Evolutionary conservation across 2,329 filamentous ascomycete genomes (phyloP).

Genomic region (Monosporascus ibericus): DNA sequence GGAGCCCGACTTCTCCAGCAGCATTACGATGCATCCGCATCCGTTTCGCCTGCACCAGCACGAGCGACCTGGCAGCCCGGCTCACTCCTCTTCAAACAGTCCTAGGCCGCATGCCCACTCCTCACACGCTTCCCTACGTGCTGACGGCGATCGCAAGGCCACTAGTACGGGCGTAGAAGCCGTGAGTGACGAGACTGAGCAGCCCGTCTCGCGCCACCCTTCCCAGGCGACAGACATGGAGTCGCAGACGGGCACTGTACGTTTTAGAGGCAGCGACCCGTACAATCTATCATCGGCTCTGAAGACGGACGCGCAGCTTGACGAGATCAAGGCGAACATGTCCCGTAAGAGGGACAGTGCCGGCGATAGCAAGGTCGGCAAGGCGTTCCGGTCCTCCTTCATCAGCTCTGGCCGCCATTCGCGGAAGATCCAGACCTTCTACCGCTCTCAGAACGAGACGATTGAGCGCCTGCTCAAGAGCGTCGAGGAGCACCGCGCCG

Average conservation of each 20-base stretch:
- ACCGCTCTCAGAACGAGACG: slow-evolving; percentile 85
- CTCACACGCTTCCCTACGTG: not conserved
- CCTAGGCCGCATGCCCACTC: slow-evolving; percentile 13
- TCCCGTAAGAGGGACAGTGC: slow-evolving; percentile 62
- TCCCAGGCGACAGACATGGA: slow-evolving; percentile 40
- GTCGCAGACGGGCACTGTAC: slow-evolving; percentile 21
- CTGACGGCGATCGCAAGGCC: slow-evolving; percentile 21
- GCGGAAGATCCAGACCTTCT: slow-evolving; percentile 70
- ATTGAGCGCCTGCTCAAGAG: slow-evolving; percentile 89
- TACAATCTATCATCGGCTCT: slow-evolving; percentile 71
- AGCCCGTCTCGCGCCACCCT: slow-evolving; percentile 37
- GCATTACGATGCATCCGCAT: slow-evolving; percentile 38
- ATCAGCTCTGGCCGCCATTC: slow-evolving; percentile 12
- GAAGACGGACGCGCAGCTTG: slow-evolving; percentile 72
- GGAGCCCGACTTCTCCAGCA: slow-evolving; percentile 35
- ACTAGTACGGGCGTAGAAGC: slow-evolving; percentile 42
- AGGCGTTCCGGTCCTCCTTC: not conserved
- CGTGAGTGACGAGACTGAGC: slow-evolving; percentile 24
- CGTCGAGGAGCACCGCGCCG: slow-evolving; percentile 82
- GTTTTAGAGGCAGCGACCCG: slow-evolving; percentile 64
- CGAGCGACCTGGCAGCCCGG: slow-evolving; percentile 13
- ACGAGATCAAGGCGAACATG: slow-evolving; percentile 72
- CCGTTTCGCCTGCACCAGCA: slow-evolving; percentile 34
- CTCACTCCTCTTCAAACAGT: slow-evolving; percentile 20
- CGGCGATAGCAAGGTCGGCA: slow-evolving; percentile 5